Conservation (phyloP, 306 rosid genomes). For the Betula pendula region DNA sequence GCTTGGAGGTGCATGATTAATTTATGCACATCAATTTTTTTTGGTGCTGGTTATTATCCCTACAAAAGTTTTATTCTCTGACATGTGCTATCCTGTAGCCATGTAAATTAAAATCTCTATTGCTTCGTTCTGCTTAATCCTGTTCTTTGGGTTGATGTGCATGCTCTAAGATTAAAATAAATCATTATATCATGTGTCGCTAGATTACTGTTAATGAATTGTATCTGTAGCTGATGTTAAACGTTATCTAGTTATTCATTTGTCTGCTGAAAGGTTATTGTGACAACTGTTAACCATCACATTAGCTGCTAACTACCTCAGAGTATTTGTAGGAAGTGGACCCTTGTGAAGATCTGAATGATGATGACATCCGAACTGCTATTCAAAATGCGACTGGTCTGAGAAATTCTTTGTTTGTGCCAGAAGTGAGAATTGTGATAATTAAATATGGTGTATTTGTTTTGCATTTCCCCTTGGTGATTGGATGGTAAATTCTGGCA, state of each 20-base stretch:
- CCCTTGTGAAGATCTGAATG: constrained; percentile 42
- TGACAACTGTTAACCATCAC: not conserved
- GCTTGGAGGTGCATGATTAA: constrained; percentile 39
- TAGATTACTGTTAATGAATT: not conserved
- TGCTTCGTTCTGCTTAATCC: not conserved
- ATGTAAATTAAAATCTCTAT: not conserved
- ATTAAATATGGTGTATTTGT: constrained; percentile 12
- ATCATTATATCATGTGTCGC: not conserved
- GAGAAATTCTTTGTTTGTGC: constrained; percentile 40
- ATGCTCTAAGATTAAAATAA: constrained; percentile 3
- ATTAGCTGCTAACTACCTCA: constrained; percentile 5
- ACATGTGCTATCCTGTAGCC: not conserved
- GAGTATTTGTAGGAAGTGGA: constrained; percentile 42
- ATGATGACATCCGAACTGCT: constrained; percentile 44
- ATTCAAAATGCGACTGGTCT: constrained; percentile 52
- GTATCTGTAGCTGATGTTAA: not conserved
- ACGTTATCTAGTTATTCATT: not conserved
- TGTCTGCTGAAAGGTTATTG: not conserved
- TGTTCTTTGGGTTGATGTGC: not conserved
- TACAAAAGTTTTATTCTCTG: not conserved
- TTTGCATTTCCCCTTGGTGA: not conserved
- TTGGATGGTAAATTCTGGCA: constrained; percentile 9
- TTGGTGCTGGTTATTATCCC: not conserved
- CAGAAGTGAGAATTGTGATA: constrained; percentile 37
- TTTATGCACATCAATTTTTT: not conserved